Evolutionary conservation across 352 stramenopile genomes (phyloP).

Genomic region (Bremia lactucae): DNA sequence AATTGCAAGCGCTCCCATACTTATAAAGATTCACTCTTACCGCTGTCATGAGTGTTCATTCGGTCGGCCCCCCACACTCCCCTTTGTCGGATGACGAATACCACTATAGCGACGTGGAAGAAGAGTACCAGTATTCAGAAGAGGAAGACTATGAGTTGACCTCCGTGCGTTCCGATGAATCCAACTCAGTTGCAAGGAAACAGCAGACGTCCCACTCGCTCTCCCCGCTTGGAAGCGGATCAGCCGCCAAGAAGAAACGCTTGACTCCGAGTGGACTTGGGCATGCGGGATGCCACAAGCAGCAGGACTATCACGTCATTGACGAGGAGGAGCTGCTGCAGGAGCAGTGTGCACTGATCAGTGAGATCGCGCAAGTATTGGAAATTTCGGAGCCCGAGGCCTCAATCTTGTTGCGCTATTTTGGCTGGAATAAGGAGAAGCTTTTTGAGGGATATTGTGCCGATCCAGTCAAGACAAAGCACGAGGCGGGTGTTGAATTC

Average conservation of each 20-base stretch:
- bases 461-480: slow-evolving; percentile 43
- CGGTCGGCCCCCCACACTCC: slow-evolving; percentile 20
- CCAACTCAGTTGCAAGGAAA: slow-evolving; percentile 21
- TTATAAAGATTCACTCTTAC: no score
- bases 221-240: slow-evolving; percentile 32
- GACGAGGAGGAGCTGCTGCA: slow-evolving; percentile 69
- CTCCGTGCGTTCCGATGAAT: slow-evolving; percentile 17
- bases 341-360: slow-evolving; percentile 50
- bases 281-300: slow-evolving; percentile 12
- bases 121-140: slow-evolving; percentile 55
- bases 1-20: no score
- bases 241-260: slow-evolving; percentile 62
- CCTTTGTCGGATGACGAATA: slow-evolving; percentile 73
- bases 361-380: slow-evolving; percentile 70
- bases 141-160: slow-evolving; percentile 29
- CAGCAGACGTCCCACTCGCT: slow-evolving; percentile 20
- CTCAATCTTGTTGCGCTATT: slow-evolving; percentile 73
- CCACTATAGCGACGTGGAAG: slow-evolving; percentile 73
- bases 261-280: slow-evolving; percentile 32
- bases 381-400: slow-evolving; percentile 50
- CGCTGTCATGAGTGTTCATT: slow-evolving; percentile 10
- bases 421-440: slow-evolving; percentile 86
- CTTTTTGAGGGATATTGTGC: slow-evolving; percentile 81
- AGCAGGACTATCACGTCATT: slow-evolving; percentile 74
- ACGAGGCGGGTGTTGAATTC: slow-evolving; percentile 52